These are phyloP conservation scores for Grifola frondosa DNA, from an alignment of 1,284 basidiomycete species.

Conservation along the genomic window DNA sequence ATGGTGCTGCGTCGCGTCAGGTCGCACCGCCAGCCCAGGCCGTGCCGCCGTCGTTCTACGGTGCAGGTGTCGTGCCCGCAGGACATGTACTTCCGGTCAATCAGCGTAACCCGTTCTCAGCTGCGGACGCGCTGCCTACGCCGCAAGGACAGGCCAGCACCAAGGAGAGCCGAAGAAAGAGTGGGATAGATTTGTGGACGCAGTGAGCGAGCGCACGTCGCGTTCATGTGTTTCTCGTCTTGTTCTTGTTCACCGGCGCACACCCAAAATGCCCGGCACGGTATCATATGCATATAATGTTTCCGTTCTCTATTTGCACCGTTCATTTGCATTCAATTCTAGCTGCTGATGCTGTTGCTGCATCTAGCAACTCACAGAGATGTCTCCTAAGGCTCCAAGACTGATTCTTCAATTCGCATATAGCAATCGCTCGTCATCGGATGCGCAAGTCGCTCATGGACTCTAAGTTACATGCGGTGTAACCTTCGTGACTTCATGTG, in stretches of 20 bases:
- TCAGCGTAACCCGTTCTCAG: conserved; percentile 61
- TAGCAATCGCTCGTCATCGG: conserved; percentile 2
- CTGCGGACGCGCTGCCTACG: conserved; percentile 36
- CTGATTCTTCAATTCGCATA: too few species aligned
- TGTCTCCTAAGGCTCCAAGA: too few species aligned
- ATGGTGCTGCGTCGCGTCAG: conserved; percentile 36
- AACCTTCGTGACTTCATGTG: conserved; percentile 11
- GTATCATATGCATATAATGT: conserved; percentile 3
- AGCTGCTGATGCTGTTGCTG: too few species aligned
- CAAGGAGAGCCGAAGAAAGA: conserved; percentile 62
- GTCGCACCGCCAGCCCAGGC: conserved; percentile 50
- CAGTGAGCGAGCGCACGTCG: conserved; percentile 61
- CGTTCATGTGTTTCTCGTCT: too few species aligned
- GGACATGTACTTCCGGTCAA: conserved; percentile 39
- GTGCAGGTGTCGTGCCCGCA: conserved; percentile 53
- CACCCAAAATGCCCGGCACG: conserved; percentile 3
- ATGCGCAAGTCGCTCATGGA: conserved; percentile 13
- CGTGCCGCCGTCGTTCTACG: conserved; percentile 66
- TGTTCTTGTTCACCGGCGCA: conserved; percentile 23
- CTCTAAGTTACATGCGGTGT: conserved; percentile 12
- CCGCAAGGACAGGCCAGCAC: conserved; percentile 37
- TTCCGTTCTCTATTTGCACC: conserved; percentile 3
- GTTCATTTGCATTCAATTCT: conserved; percentile 5
- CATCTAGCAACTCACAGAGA: too few species aligned
- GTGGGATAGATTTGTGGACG: conserved; percentile 75